A percentile compares a stretch with the other conserved stretches of the same genome.
These are phyloP conservation scores for Colletotrichum salicis DNA, from an alignment of 2,329 filamentous ascomycete species.

Conservation along the genomic window DNA sequence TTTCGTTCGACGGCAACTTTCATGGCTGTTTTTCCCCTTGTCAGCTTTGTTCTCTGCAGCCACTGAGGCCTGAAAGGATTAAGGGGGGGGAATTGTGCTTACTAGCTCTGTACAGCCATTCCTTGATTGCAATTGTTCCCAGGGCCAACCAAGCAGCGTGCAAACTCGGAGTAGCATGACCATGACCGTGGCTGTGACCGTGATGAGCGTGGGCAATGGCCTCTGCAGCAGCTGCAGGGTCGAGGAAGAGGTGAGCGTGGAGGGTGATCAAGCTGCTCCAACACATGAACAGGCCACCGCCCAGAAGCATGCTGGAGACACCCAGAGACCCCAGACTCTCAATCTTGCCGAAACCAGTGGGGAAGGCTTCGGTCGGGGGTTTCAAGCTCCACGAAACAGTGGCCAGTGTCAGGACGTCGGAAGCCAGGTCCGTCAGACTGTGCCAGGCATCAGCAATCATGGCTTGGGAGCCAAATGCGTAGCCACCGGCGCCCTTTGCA, in stretches of 20 bases:
- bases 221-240: slow-evolving; percentile 65
- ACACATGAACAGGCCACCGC: slow-evolving; percentile 92
- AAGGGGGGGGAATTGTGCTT: slow-evolving; percentile 54
- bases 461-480: slow-evolving; percentile 93
- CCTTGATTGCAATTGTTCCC: slow-evolving; percentile 90
- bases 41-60: slow-evolving; percentile 4
- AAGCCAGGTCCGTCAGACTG: slow-evolving; percentile 93
- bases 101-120: slow-evolving; percentile 98
- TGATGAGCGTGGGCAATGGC: slow-evolving; percentile 68
- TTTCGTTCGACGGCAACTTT: slow-evolving; percentile 95
- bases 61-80: background rate
- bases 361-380: slow-evolving; percentile 84
- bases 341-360: slow-evolving; percentile 95
- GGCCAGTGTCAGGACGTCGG: slow-evolving; percentile 91
- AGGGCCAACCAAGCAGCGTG: slow-evolving; percentile 95
- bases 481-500: slow-evolving; percentile 91
- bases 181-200: slow-evolving; percentile 71
- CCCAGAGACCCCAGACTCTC: slow-evolving; percentile 94
- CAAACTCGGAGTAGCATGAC: slow-evolving; percentile 79
- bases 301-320: slow-evolving; percentile 89
- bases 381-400: slow-evolving; percentile 95
- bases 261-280: slow-evolving; percentile 77
- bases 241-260: slow-evolving; percentile 78
- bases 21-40: slow-evolving; percentile 71
- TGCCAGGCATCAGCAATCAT: slow-evolving; percentile 96